Evolutionary conservation across 1,139 yeast species (phyloP).

Genomic region (Yarrowia galli): DNA sequence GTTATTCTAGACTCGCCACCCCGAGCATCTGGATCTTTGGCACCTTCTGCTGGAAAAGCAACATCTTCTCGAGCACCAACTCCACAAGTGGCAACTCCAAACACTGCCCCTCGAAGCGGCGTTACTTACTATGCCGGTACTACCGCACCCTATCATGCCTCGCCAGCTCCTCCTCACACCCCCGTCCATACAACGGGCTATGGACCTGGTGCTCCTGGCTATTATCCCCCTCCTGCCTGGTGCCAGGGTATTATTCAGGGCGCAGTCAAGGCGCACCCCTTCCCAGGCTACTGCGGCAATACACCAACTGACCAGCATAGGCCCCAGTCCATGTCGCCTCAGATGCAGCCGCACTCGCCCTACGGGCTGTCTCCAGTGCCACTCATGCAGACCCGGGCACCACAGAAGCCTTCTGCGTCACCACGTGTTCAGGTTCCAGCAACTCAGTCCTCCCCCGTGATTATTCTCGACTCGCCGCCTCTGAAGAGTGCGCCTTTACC

Average conservation of each 20-base stretch:
- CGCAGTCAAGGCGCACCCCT: not conserved
- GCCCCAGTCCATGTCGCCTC: not conserved
- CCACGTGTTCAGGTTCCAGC: not conserved
- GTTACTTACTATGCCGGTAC: not conserved
- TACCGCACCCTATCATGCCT: not conserved
- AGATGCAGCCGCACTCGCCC: not conserved
- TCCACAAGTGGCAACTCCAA: not conserved
- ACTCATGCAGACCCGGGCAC: not conserved
- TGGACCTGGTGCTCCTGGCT: constrained; percentile 16
- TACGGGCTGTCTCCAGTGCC: not conserved
- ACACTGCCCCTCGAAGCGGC: not conserved
- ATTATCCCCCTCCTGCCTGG: not conserved
- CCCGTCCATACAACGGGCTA: not conserved
- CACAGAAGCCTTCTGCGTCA: not conserved
- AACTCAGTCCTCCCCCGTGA: not conserved
- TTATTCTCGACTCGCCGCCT: constrained; percentile 12
- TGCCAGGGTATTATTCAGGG: not conserved
- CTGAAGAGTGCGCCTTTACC: not conserved
- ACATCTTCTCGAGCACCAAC: not conserved
- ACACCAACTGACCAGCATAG: not conserved
- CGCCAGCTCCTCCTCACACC: not conserved
- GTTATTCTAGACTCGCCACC: constrained; percentile 7
- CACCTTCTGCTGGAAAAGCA: no score
- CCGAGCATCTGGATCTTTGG: no score
- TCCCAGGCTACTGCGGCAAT: not conserved